These are phyloP conservation scores for Termitomyces sp. DNA, from an alignment of 768 basidiomycete species.

Conservation along the genomic window DNA sequence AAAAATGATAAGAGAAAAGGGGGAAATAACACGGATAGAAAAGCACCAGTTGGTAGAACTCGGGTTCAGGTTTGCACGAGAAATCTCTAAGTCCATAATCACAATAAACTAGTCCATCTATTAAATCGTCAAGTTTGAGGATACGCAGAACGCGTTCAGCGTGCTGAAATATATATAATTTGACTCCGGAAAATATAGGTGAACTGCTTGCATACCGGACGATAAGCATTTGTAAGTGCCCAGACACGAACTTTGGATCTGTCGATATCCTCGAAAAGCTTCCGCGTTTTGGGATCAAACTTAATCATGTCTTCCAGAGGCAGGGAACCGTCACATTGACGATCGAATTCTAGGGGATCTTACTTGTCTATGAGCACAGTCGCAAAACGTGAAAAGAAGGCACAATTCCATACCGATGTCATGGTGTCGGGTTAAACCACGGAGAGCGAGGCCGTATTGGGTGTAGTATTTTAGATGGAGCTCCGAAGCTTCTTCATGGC, in stretches of 20 bases:
- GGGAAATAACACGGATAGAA: not conserved
- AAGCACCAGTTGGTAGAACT: slow-evolving; percentile 62
- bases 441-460: slow-evolving; percentile 77
- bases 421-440: slow-evolving; percentile 73
- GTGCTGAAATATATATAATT: slow-evolving; percentile 42
- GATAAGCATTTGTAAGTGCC: slow-evolving; percentile 85
- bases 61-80: slow-evolving; percentile 75
- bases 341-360: slow-evolving; percentile 82
- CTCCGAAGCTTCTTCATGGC: slow-evolving; percentile 59
- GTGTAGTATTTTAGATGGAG: slow-evolving; percentile 72
- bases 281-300: slow-evolving; percentile 53
- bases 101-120: slow-evolving; percentile 76
- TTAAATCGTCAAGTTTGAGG: slow-evolving; percentile 61
- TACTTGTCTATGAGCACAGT: slow-evolving; percentile 1
- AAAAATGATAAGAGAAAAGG: not conserved
- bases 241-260: slow-evolving; percentile 72
- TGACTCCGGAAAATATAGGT: not conserved
- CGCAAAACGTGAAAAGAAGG: not conserved
- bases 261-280: slow-evolving; percentile 76
- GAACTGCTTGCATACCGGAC: slow-evolving; percentile 39
- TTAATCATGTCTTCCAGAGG: slow-evolving; percentile 77
- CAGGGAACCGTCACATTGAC: slow-evolving; percentile 76
- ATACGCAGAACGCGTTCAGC: slow-evolving; percentile 76
- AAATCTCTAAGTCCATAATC: slow-evolving; percentile 66
- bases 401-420: slow-evolving; percentile 48